Percentiles rank a stretch among this genome's conserved stretches.
These are phyloP conservation scores for Talaromyces rugulosus DNA, from an alignment of 2,329 filamentous ascomycete species.

Conservation along the genomic window DNA sequence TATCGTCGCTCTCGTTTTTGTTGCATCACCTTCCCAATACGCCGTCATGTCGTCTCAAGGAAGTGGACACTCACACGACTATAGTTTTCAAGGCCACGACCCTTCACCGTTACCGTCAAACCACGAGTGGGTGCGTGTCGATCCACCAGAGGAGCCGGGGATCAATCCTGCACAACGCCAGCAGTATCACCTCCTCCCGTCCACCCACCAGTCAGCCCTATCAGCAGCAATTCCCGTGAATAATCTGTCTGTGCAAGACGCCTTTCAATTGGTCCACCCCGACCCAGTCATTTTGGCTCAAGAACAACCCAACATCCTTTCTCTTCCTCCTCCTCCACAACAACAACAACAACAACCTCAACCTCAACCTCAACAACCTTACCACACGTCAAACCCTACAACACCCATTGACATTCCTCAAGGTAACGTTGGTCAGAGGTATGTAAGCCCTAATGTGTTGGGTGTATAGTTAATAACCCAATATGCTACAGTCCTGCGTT, in stretches of 20 bases:
- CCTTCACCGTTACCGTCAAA: not conserved
- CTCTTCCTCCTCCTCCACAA: not conserved
- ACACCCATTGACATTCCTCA: not conserved
- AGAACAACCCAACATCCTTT: not conserved
- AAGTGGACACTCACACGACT: slow-evolving; percentile 11
- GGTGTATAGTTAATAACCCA: not conserved
- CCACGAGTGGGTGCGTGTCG: slow-evolving; percentile 1
- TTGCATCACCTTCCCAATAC: not conserved
- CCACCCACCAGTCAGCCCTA: slow-evolving; percentile 1
- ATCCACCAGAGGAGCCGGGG: not conserved
- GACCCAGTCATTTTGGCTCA: not conserved
- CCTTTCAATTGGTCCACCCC: not conserved
- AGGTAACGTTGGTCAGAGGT: slow-evolving; percentile 3
- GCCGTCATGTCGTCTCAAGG: slow-evolving; percentile 4
- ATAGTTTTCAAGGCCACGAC: not conserved
- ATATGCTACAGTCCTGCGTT: not conserved
- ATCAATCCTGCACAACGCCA: not conserved
- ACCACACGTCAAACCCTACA: not conserved
- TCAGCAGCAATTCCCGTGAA: not conserved
- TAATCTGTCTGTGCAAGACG: not conserved
- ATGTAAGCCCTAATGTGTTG: not conserved
- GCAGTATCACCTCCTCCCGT: not conserved
- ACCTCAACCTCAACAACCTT: not conserved
- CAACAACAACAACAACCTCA: not conserved
- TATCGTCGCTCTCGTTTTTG: not conserved